Percentiles rank a stretch among this genome's conserved stretches.
Conservation (phyloP, 768 basidiomycete genomes). For the Boletus bicolor region DNA sequence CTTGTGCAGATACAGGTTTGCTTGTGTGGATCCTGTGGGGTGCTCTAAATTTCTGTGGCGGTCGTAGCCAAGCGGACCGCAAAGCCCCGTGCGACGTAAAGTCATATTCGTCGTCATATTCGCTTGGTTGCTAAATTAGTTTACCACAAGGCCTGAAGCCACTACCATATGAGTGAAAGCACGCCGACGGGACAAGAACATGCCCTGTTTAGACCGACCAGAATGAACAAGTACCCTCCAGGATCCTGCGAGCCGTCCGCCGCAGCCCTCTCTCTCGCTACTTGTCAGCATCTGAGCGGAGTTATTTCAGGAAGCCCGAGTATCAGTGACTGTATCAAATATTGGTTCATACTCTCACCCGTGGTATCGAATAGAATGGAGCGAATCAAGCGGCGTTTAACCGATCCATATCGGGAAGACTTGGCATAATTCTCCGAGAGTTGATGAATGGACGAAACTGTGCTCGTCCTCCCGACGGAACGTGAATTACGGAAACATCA, state of each 20-base stretch:
- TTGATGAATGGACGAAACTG: neutral
- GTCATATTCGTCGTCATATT: neutral
- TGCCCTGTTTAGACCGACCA: neutral
- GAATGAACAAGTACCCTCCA: neutral
- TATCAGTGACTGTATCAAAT: neutral
- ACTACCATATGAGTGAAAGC: neutral
- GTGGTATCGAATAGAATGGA: neutral
- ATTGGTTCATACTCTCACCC: neutral
- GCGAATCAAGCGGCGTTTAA: constrained; percentile 5
- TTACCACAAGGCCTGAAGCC: neutral
- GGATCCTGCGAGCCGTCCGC: neutral
- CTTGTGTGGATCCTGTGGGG: constrained; percentile 4
- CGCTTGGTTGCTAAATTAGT: constrained; percentile 2
- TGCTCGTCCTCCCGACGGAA: constrained; percentile 1
- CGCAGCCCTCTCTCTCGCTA: neutral
- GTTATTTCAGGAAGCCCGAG: neutral
- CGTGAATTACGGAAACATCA: neutral
- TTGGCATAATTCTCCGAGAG: neutral
- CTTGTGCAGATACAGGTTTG: neutral
- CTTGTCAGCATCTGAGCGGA: neutral
- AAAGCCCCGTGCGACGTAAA: constrained; percentile 4
- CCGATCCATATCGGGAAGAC: constrained; percentile 2
- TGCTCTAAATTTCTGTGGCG: constrained; percentile 2
- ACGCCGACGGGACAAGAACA: neutral
- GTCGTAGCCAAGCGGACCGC: neutral